phyloP scores from a whole-genome alignment of 1,284 basidiomycete genomes.

The Boletus albobrunnescens region DNA sequence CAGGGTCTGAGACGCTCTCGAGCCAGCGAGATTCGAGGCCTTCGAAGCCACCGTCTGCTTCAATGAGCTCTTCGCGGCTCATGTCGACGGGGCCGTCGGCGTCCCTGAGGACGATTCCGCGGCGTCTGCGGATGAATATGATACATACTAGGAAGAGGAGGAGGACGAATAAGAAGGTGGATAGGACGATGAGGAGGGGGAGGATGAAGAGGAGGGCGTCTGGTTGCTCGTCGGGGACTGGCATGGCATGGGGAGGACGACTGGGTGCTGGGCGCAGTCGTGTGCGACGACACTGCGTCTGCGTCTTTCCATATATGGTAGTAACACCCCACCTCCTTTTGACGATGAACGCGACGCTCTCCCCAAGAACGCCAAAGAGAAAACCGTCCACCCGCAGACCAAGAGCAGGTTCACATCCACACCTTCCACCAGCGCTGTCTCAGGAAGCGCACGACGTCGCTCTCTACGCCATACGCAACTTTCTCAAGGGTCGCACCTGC shows the following conservation, averaged over 20 bases:
- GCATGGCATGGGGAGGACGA: conserved; percentile 2
- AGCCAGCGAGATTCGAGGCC: conserved; percentile 92
- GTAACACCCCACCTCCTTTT: neutral
- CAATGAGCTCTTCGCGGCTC: conserved; percentile 83
- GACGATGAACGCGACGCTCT: conserved; percentile 40
- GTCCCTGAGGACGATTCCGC: conserved; percentile 82
- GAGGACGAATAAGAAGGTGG: conserved; percentile 89
- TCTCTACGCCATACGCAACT: conserved; percentile 72
- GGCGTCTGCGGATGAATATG: conserved; percentile 74
- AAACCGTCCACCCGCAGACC: conserved; percentile 44
- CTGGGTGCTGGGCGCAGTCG: neutral
- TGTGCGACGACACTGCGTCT: too few species aligned
- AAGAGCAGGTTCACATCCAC: conserved; percentile 58
- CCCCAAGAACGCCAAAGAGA: conserved; percentile 35
- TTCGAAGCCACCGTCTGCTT: conserved; percentile 89
- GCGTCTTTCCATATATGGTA: conserved; percentile 13
- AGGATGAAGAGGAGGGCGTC: conserved; percentile 80
- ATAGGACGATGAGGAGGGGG: conserved; percentile 87
- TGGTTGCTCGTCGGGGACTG: conserved; percentile 28
- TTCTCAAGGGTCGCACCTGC: conserved; percentile 80
- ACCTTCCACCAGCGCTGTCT: conserved; percentile 50
- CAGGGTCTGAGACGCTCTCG: conserved; percentile 71
- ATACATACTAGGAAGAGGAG: conserved; percentile 86
- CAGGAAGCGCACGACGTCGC: conserved; percentile 73
- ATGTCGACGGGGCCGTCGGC: conserved; percentile 92